These are phyloP conservation scores for Yarrowia sp. DNA, from an alignment of 805 yeast genomes.

Conservation along the genomic window DNA sequence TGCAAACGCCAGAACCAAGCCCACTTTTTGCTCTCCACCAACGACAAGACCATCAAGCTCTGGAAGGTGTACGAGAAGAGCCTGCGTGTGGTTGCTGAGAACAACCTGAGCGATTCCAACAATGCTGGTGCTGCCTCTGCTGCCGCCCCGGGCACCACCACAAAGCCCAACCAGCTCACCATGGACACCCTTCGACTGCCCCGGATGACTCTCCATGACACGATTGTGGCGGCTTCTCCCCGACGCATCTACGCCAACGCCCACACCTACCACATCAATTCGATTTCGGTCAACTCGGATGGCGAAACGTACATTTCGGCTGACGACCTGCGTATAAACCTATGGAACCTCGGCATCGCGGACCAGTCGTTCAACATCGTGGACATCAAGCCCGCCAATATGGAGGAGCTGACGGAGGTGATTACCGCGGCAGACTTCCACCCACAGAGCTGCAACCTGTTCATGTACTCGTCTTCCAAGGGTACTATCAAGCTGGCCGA, in stretches of 20 bases:
- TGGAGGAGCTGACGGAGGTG: conserved; percentile 98
- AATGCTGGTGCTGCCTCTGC: conserved; percentile 26
- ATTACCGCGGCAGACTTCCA: conserved; percentile 96
- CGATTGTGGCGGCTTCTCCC: conserved; percentile 92
- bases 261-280: conserved; percentile 96
- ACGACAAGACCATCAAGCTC: conserved; percentile 96
- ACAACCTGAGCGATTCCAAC: conserved; percentile 55
- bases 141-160: conserved; percentile 20
- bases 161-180: conserved; percentile 33
- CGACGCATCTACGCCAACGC: conserved; percentile 89
- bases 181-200: conserved; percentile 65
- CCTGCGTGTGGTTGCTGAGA: conserved; percentile 87
- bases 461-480: conserved; percentile 92
- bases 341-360: conserved; percentile 92
- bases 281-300: conserved; percentile 90
- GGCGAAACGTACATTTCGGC: conserved; percentile 91
- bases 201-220: conserved; percentile 86
- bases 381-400: conserved; percentile 94
- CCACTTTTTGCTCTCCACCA: conserved; percentile 85
- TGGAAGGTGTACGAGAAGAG: conserved; percentile 95
- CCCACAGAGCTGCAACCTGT: conserved; percentile 84
- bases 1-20: conserved; percentile 81
- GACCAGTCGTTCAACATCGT: conserved; percentile 96
- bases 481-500: conserved; percentile 95
- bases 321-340: conserved; percentile 90